Evolutionary conservation across 768 basidiomycete species (phyloP).

Genomic region (Lactarius quietus): DNA sequence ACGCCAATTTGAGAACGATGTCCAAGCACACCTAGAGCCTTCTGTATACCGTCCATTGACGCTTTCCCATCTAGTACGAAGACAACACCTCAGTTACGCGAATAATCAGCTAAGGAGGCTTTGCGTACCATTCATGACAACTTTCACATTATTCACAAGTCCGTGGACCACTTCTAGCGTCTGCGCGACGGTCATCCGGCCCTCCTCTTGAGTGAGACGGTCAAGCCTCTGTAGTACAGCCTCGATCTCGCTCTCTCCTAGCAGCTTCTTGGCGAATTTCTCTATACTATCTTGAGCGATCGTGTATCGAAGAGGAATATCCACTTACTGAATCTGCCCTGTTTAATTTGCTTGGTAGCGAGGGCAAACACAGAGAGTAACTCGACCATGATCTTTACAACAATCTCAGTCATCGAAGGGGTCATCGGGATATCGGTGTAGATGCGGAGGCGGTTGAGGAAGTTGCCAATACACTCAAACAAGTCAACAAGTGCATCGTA

Average conservation of each 20-base stretch:
- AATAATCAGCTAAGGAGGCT: accelerated
- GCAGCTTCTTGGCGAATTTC: conserved; percentile 1
- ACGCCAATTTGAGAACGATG: background rate
- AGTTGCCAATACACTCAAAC: conserved; percentile 5
- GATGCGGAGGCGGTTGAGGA: conserved; percentile 4
- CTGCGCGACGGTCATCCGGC: background rate
- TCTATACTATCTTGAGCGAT: background rate
- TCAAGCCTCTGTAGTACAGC: background rate
- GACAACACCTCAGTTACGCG: background rate
- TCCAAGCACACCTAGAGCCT: background rate
- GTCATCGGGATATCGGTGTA: background rate
- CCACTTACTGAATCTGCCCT: conserved; percentile 3
- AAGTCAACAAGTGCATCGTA: conserved; percentile 1
- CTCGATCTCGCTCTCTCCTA: conserved; percentile 6
- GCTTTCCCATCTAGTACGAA: background rate
- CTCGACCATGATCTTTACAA: conserved; percentile 2
- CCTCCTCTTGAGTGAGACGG: conserved; percentile 5
- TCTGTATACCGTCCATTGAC: background rate
- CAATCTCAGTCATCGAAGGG: background rate
- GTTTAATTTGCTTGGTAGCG: conserved; percentile 1
- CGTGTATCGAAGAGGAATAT: too few species aligned
- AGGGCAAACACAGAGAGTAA: conserved; percentile 1
- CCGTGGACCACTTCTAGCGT: background rate
- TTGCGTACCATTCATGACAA: conserved; percentile 5
- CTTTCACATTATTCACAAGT: background rate